These are phyloP conservation scores for Termitomyces sp. DNA, from an alignment of 768 basidiomycete genomes.

Conservation along the genomic window DNA sequence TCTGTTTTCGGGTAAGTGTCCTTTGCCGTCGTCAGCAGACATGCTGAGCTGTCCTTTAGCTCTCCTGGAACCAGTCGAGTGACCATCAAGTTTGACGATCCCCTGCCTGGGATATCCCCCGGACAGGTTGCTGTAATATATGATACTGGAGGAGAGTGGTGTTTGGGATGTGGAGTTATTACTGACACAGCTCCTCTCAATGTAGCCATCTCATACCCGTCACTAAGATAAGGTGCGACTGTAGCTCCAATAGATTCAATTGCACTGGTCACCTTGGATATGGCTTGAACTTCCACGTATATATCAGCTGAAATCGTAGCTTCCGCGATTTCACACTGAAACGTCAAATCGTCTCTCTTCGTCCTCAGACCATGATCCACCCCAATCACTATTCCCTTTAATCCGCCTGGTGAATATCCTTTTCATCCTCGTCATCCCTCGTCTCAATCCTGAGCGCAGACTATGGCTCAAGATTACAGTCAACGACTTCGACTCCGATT, in stretches of 20 bases:
- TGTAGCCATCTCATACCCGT: neutral
- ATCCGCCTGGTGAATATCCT: too few relatives aligned
- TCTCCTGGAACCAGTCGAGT: conserved; percentile 19
- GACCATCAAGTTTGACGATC: conserved; percentile 47
- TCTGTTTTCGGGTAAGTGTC: conserved; percentile 41
- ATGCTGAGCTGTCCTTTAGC: conserved; percentile 15
- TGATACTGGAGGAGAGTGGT: conserved; percentile 63
- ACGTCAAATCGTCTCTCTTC: neutral
- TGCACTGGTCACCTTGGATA: neutral
- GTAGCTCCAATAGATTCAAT: neutral
- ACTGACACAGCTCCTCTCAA: conserved; percentile 2
- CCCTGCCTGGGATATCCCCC: conserved; percentile 63
- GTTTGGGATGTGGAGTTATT: conserved; percentile 81
- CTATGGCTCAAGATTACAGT: too few relatives aligned
- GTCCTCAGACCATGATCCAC: too few relatives aligned
- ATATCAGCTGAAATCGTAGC: neutral
- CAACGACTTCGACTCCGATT: too few relatives aligned
- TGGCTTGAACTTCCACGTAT: neutral
- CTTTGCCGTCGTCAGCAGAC: neutral
- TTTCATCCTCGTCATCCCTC: too few relatives aligned
- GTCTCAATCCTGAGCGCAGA: too few relatives aligned
- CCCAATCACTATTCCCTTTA: too few relatives aligned
- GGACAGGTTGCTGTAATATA: conserved; percentile 82
- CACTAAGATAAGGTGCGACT: neutral
- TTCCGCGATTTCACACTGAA: neutral